A percentile compares a stretch with the other conserved stretches of the same genome.
Evolutionary conservation across 371 early-diverging fungal genomes (phyloP).

Genomic region (Apophysomyces variabilis): DNA sequence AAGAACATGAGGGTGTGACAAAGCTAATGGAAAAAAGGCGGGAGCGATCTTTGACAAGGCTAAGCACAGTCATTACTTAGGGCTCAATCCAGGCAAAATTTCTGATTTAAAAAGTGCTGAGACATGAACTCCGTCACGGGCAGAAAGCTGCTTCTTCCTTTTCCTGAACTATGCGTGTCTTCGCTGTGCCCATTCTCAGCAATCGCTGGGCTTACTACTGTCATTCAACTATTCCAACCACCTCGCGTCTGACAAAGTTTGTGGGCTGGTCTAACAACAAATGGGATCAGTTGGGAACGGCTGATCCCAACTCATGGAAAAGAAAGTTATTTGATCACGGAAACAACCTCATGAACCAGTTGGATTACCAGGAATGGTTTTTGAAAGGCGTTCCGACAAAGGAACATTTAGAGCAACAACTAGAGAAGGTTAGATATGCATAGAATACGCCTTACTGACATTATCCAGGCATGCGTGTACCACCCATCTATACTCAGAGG

Average conservation of each 20-base stretch:
- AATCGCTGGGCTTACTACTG: slow-evolving; percentile 61
- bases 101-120: too few species aligned
- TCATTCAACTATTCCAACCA: slow-evolving; percentile 42
- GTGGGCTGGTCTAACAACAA: slow-evolving; percentile 63
- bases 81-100: too few species aligned
- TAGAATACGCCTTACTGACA: slow-evolving; percentile 1
- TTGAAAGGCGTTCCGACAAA: slow-evolving; percentile 74
- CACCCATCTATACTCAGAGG: slow-evolving; percentile 48
- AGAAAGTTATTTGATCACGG: slow-evolving; percentile 66
- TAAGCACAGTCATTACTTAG: too few species aligned
- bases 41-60: too few species aligned
- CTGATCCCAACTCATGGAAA: slow-evolving; percentile 59
- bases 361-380: slow-evolving; percentile 81
- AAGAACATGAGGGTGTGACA: too few species aligned
- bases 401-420: slow-evolving; percentile 45
- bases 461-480: slow-evolving; percentile 46
- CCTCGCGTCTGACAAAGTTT: slow-evolving; percentile 54
- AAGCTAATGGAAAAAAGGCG: too few species aligned
- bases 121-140: too few species aligned
- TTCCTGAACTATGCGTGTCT: slow-evolving; percentile 36
- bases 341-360: slow-evolving; percentile 68
- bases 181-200: slow-evolving; percentile 51
- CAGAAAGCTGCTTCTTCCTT: not conserved
- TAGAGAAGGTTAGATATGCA: slow-evolving; percentile 43
- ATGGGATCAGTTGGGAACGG: slow-evolving; percentile 64